A percentile compares a stretch with the other conserved stretches of the same genome.
phyloP scores from a whole-genome alignment of 129 eudicot species.

The Centella asiatica region DNA sequence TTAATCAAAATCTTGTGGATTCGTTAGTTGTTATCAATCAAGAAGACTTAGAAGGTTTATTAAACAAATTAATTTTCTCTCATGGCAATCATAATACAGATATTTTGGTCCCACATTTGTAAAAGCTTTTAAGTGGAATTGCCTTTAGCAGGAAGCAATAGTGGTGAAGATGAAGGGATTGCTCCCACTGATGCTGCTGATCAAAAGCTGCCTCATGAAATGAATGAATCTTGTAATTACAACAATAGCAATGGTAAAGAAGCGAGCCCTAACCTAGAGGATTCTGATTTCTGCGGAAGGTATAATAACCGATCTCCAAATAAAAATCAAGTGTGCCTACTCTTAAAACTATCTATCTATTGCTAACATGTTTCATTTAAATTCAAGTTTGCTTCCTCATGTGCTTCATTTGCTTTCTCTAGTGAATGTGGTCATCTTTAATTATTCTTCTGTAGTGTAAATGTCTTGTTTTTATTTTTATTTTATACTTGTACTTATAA shows the following conservation, averaged over 20 bases:
- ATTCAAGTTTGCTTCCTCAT: constrained; percentile 31
- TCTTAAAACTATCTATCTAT: neutral
- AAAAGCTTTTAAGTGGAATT: neutral
- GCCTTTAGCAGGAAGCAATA: constrained; percentile 23
- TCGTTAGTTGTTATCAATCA: constrained; percentile 24
- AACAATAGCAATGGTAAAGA: constrained; percentile 12
- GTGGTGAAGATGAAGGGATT: constrained; percentile 21
- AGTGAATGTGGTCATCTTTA: too few relatives aligned
- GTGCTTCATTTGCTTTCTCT: too few relatives aligned
- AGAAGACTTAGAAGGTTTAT: constrained; percentile 39
- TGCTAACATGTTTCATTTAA: neutral
- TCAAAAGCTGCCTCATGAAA: constrained; percentile 25
- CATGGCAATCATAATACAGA: neutral
- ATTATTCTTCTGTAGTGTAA: too few relatives aligned
- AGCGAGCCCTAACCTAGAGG: constrained; percentile 23
- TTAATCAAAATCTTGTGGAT: constrained; percentile 11
- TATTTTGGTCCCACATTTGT: neutral
- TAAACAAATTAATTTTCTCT: neutral
- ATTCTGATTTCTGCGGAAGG: constrained; percentile 47
- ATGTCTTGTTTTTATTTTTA: too few relatives aligned
- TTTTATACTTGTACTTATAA: too few relatives aligned
- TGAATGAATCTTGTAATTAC: constrained; percentile 20
- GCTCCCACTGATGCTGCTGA: constrained; percentile 4
- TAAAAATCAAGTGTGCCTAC: neutral
- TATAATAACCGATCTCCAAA: constrained; percentile 10